Evolutionary conservation across 2,329 filamentous ascomycete species (phyloP).

Genomic region (Sordariomycetes sp.): DNA sequence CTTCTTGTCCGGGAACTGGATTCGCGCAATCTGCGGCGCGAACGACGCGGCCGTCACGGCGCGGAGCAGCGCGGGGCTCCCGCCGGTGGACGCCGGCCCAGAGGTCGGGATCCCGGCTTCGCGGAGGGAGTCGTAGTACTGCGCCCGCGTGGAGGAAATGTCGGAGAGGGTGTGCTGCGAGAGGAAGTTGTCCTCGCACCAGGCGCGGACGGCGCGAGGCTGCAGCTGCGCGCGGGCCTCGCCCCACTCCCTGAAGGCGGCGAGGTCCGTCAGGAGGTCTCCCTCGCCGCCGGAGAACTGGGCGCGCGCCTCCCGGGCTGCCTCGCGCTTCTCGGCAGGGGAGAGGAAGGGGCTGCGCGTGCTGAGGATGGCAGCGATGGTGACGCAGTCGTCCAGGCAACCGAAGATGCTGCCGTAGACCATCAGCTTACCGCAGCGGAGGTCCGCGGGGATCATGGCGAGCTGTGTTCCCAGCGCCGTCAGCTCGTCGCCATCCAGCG

Average conservation of each 20-base stretch:
- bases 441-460: conserved; percentile 87
- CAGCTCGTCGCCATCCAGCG: conserved; percentile 71
- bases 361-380: conserved; percentile 85
- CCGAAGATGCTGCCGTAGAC: conserved; percentile 91
- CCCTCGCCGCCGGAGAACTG: conserved; percentile 68
- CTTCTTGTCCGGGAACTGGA: conserved; percentile 91
- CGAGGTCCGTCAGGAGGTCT: conserved; percentile 76
- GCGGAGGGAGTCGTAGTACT: conserved; percentile 74
- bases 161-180: conserved; percentile 74
- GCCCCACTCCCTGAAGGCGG: conserved; percentile 74
- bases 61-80: conserved; percentile 34
- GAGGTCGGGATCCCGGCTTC: conserved; percentile 61
- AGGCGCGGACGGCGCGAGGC: conserved; percentile 53
- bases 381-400: conserved; percentile 78
- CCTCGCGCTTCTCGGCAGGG: conserved; percentile 69
- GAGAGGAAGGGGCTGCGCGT: conserved; percentile 77
- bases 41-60: conserved; percentile 63
- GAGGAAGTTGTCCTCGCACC: conserved; percentile 79
- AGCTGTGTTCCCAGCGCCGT: conserved; percentile 87
- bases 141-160: conserved; percentile 72
- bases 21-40: conserved; percentile 77
- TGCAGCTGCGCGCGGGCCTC: conserved; percentile 45
- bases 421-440: conserved; percentile 88
- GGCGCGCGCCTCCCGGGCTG: conserved; percentile 63
- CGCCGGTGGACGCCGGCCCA: neutral